Base-by-base conservation (phyloP, 345 rosid species). In the Firmiana major region DNA sequence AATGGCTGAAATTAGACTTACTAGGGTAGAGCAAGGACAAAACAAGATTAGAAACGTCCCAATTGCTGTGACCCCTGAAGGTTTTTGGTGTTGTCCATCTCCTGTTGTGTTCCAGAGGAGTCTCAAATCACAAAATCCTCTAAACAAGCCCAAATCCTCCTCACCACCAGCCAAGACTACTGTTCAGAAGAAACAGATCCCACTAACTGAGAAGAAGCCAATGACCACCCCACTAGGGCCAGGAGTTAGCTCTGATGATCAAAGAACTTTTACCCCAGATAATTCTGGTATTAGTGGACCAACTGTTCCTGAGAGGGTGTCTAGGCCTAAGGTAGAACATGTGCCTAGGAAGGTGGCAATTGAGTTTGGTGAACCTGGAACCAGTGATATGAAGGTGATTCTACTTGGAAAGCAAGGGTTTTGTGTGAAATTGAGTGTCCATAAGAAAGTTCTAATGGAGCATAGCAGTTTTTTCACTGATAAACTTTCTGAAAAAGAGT, bases 11-110 rank as follows among this genome's bases (percentile, higher is more conserved):
- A 90, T 89, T 88, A 90, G 91, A 83, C 84, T 88, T 71, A 57
- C 89, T 28, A 93, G 81, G 78, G 88, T 90, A 78, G 97, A 92
- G 65, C 93, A 90, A 82, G 91, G 94, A 51, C 97, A 90, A 77
- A 86, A 93, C 83, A 96, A 90, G 88, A 89, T 96, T 65, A 86
- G 88, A 83, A 93, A 83, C 82, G 98, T 92, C 73, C 99, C 99
- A 15, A 92, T 93, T 84, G 99, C 98, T 62, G 97, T 93, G 71
- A 96, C 97, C 19, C 98, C 98, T 59, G 97, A 96, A 84, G 99
- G 98, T 46, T 95, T 95, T 82, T 95, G 99, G 99, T 95, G 99
- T 76, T 95, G 98, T 75, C 99, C 99, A 64, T 95, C 97, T 54
- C 99, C 98, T 76, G 96, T 89, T 62, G 94, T 84, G 75, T 95